phyloP scores from a whole-genome alignment of 441 rosid species.

The Heliophila coronopifolia region DNA sequence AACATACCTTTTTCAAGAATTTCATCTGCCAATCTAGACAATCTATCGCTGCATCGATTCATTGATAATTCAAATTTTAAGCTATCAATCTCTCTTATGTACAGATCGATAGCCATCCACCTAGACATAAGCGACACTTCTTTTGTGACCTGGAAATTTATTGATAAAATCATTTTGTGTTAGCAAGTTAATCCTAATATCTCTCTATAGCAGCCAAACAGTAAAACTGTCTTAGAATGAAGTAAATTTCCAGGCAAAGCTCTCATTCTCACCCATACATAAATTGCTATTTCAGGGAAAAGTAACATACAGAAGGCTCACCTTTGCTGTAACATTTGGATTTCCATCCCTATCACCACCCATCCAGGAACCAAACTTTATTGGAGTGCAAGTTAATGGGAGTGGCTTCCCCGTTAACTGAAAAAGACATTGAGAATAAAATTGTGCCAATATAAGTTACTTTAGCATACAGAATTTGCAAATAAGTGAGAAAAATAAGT shows the following conservation, averaged over 20 bases:
- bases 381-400: slow-evolving; percentile 90
- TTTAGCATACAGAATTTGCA: background rate
- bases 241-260: slow-evolving; percentile 1
- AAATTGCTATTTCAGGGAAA: background rate
- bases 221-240: background rate
- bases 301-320: slow-evolving; percentile 27
- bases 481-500: slow-evolving; percentile 18
- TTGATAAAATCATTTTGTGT: background rate
- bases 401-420: slow-evolving; percentile 84
- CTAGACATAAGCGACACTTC: slow-evolving; percentile 90
- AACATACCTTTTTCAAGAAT: slow-evolving; percentile 76
- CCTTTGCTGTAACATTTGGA: slow-evolving; percentile 94
- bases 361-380: slow-evolving; percentile 96
- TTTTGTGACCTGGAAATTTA: slow-evolving; percentile 66
- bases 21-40: slow-evolving; percentile 67
- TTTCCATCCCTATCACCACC: slow-evolving; percentile 99
- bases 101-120: slow-evolving; percentile 97
- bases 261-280: background rate
- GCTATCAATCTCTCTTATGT: slow-evolving; percentile 80
- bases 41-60: slow-evolving; percentile 58
- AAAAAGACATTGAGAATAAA: slow-evolving; percentile 12
- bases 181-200: slow-evolving; percentile 2
- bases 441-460: slow-evolving; percentile 11
- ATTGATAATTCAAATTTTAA: slow-evolving; percentile 88
- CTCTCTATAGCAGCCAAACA: background rate